Evolutionary conservation across 106 monocot species (phyloP).

Genomic region (Dendrobium nobile): DNA sequence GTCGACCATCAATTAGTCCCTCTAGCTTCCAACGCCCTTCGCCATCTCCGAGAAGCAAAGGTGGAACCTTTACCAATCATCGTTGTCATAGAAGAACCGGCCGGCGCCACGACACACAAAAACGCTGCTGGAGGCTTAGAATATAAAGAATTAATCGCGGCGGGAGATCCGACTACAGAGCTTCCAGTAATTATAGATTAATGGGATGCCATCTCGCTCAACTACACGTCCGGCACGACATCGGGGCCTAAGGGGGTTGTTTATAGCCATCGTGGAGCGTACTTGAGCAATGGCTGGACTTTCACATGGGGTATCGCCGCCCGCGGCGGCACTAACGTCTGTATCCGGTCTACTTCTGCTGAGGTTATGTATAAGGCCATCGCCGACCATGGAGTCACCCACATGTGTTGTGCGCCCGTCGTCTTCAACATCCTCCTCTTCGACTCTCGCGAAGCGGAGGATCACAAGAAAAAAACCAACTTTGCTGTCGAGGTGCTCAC

Average conservation of each 20-base stretch:
- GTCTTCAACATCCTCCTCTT: constrained; percentile 60
- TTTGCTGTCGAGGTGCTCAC: constrained; percentile 49
- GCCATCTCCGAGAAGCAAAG: not conserved
- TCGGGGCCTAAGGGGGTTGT: constrained; percentile 80
- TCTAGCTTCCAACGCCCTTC: constrained; percentile 30
- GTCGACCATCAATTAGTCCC: constrained; percentile 47
- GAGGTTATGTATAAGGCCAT: constrained; percentile 59
- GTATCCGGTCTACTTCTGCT: constrained; percentile 49
- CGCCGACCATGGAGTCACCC: constrained; percentile 53
- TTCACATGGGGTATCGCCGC: constrained; percentile 88
- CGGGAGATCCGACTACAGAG: constrained; percentile 27
- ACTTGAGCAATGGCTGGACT: constrained; percentile 88
- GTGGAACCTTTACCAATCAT: constrained; percentile 13
- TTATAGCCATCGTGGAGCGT: constrained; percentile 86
- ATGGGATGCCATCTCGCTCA: constrained; percentile 71
- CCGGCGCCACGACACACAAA: not conserved
- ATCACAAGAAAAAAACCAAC: not conserved
- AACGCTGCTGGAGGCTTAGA: constrained; percentile 35
- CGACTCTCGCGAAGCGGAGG: constrained; percentile 12
- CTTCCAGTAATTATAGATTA: constrained; percentile 33
- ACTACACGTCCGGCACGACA: constrained; percentile 91
- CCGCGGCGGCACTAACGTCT: constrained; percentile 73
- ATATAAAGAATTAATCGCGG: constrained; percentile 54
- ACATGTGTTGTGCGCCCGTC: constrained; percentile 82
- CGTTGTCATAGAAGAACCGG: constrained; percentile 36